Conservation (phyloP, 2,329 filamentous ascomycete species). For the Nemania sp. region DNA sequence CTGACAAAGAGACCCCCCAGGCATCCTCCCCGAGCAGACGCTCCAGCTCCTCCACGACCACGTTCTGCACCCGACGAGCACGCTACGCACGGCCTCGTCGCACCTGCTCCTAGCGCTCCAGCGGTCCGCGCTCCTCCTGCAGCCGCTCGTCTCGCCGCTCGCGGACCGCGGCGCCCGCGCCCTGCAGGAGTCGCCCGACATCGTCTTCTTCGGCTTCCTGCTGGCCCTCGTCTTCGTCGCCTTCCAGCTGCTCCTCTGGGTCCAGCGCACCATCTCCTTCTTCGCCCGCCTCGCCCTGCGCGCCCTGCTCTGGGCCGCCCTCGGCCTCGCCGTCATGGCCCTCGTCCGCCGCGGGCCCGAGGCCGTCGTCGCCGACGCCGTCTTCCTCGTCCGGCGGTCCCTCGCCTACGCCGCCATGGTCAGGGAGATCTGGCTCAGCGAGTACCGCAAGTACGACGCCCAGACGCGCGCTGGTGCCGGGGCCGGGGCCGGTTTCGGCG, state of each 20-base stretch:
- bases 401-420: conserved; percentile 53
- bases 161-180: conserved; percentile 46
- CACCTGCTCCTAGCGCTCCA: conserved; percentile 41
- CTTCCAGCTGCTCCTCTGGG: conserved; percentile 70
- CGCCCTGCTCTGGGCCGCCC: conserved; percentile 65
- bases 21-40: conserved; percentile 51
- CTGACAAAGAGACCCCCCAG: conserved; percentile 27
- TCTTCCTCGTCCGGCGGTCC: conserved; percentile 49
- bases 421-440: conserved; percentile 59
- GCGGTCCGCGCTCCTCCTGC: conserved; percentile 36
- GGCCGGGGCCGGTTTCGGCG: conserved; percentile 20
- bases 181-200: conserved; percentile 48
- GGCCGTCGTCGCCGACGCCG: conserved; percentile 64
- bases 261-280: conserved; percentile 74
- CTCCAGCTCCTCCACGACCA: conserved; percentile 51
- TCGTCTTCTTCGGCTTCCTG: conserved; percentile 51
- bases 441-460: conserved; percentile 62
- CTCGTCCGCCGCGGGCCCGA: conserved; percentile 69
- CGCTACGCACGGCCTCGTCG: conserved; percentile 48
- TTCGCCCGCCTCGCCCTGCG: conserved; percentile 71
- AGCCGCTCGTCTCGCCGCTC: conserved; percentile 50
- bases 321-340: conserved; percentile 59
- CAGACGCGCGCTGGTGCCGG: conserved; percentile 43
- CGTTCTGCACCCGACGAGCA: conserved; percentile 51
- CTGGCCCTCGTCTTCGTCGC: conserved; percentile 61